These are phyloP conservation scores for Podospora tetraspora DNA, from an alignment of 495 filamentous ascomycete species.

Conservation along the genomic window DNA sequence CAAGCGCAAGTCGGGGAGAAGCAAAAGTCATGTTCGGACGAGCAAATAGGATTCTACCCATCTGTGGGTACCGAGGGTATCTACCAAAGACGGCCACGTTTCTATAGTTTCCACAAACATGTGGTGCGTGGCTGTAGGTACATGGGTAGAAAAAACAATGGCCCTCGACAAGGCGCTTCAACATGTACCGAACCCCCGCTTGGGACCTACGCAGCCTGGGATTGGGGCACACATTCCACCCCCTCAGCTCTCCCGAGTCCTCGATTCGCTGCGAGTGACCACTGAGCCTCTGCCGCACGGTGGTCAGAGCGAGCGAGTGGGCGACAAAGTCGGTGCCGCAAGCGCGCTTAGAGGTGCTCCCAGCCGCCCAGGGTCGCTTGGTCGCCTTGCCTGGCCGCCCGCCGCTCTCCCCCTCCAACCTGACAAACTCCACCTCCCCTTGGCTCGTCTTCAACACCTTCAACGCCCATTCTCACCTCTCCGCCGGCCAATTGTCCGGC, in stretches of 20 bases:
- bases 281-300: slow-evolving; percentile 8
- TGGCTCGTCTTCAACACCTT: slow-evolving; percentile 8
- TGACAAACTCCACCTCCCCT: slow-evolving; percentile 4
- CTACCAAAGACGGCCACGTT: not conserved
- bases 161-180: not conserved
- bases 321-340: slow-evolving; percentile 9
- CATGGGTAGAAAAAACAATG: not conserved
- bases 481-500: slow-evolving; percentile 10
- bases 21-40: not conserved
- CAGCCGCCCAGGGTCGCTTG: slow-evolving; percentile 12
- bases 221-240: not conserved
- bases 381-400: not conserved
- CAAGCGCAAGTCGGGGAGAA: not conserved
- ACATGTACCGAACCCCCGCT: not conserved
- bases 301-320: slow-evolving; percentile 8
- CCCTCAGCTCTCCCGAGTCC: not conserved
- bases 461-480: not conserved
- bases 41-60: not conserved
- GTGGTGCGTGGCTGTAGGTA: not conserved
- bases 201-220: not conserved
- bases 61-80: not conserved
- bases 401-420: not conserved
- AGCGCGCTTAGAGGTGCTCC: slow-evolving; percentile 20
- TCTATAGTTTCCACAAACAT: not conserved
- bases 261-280: slow-evolving; percentile 11